Conservation (phyloP, 2,329 filamentous ascomycete species). For the Neofusicoccum kwambonambiense region DNA sequence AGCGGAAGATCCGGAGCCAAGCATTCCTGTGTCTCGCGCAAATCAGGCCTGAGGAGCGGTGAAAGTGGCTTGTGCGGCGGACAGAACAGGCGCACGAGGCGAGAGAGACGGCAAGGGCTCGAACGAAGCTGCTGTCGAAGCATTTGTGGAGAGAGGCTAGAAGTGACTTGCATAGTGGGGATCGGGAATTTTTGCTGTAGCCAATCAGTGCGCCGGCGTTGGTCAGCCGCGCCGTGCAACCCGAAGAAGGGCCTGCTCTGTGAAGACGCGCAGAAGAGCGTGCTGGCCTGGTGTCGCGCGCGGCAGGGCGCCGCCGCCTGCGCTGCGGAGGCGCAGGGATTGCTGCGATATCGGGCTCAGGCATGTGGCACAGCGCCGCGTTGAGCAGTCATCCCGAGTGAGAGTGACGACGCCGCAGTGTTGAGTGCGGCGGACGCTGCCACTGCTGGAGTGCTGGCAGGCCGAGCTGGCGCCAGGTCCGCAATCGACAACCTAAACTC, state of each 20-base stretch:
- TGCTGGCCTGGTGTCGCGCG: neutral
- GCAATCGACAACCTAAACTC: neutral
- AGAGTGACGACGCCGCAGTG: neutral
- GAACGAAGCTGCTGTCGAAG: neutral
- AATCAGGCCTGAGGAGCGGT: neutral
- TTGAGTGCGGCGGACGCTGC: too few relatives aligned
- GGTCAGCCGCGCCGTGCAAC: neutral
- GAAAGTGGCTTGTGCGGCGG: neutral
- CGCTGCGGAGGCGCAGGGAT: neutral
- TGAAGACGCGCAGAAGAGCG: neutral
- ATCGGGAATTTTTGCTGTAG: neutral
- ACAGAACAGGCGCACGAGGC: neutral
- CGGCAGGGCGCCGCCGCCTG: neutral
- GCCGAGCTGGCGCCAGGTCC: neutral
- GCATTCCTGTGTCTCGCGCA: neutral
- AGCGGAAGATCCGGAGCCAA: neutral
- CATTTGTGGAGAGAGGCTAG: conserved; percentile 9
- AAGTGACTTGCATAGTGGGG: conserved; percentile 10
- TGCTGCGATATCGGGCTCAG: neutral
- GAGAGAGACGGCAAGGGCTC: neutral
- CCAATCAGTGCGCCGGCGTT: conserved; percentile 3
- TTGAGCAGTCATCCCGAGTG: neutral
- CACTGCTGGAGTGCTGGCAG: neutral
- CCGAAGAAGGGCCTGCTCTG: neutral
- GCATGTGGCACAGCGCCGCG: neutral